Base-by-base conservation (phyloP, 1,284 basidiomycete species). In the Melampsora americana region DNA sequence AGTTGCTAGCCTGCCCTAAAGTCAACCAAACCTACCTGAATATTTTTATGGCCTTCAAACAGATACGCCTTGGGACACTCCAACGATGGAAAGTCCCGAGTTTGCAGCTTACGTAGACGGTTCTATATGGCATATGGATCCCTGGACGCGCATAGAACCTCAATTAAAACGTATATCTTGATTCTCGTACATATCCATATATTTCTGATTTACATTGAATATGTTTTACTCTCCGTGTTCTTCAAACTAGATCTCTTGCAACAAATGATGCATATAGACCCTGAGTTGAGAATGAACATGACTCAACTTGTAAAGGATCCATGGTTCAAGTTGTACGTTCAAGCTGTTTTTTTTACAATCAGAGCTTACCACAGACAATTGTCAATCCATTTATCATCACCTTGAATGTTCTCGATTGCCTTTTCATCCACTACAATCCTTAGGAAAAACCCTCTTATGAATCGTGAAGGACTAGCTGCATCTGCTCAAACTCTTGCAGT, bases 61-160 rank as follows among this genome's bases (percentile, higher is more conserved):
- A 96, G 93, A 96, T 82, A 98, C 95, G 0, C 96, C 95, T 0
- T 99, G 95, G 95, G 95, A 98, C 81, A 92, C 96, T 81, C 94
- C 95, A 2, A 93, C 93, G 0, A 81, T 83, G 0, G 85, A 86
- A 26, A 92, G 91, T 78, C 87, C 88, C 1, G 95, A 99, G 83
- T 99, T 88, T 82, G 82, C 84, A 32, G 87, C 88, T 7, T 99
- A 92, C 83, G 81, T 90, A 1, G 86, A 86, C 0, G 93, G 93
- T 1, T 85, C 90, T 70, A 73, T 73, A 35, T 79, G 82, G 69
- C 82, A 87, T 9, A 88, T 92, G 79, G 86, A 86, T 3, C 95
- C 95, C 0, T 99, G 95, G 95, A 88, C 86, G 77, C 85, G 88
- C 20, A 87, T 98, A 68, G 84, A 85, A 20, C 81, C 83, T 0